Evolutionary conservation across 768 basidiomycete genomes (phyloP), one percentile per base, ranked within the genome.

Genomic region (Hortiboletus flavorubellus): DNA sequence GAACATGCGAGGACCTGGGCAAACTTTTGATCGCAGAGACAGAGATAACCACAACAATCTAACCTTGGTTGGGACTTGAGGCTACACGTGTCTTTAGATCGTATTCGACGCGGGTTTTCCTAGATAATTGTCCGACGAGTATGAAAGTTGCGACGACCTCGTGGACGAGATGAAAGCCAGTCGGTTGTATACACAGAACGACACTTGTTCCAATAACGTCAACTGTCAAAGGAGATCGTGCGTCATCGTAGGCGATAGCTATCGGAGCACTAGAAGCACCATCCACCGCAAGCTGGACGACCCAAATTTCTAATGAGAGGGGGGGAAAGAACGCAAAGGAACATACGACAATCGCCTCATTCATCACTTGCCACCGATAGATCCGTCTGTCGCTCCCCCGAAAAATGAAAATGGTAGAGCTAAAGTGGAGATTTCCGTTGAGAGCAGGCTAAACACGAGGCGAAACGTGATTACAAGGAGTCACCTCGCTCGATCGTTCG

Each of bases 131-230:
- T 37, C 63, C 55, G 30, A 55, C 59, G 31, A 62, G 33, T 16
- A 56, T 34, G 46, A 62, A 65, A 2, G 63, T 64, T 9, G 31
- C 53, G 31, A 65, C 37, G 21, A 64, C 41, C 34, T 65, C 60
- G 15, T 31, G 50, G 21, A 65, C 45, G 34, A 65, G 43, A 48
- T 61, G 63, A 37, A 65, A 64, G 10, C 63, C 63, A 10, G 52
- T 51, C 10, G 57, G 63, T 11, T 48, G 63, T 30, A 64, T 33
- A 18, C 35, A 59, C 5, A 64, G 42, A 38, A 53, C 18, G 9
- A 49, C 6, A 18, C 12, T 51, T n/a, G 31, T 21, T 18, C 9
- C 46, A 1, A 14, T n/a, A 9, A 18, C 15, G 33, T 40, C 21
- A 14, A 38, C 26, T 4, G 16, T 35, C 4, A 37, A 39, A 16